A percentile compares a stretch with the other conserved stretches of the same genome.
Conservation (phyloP, 2,329 filamentous ascomycete genomes). For the Beauveria brongniartii region DNA sequence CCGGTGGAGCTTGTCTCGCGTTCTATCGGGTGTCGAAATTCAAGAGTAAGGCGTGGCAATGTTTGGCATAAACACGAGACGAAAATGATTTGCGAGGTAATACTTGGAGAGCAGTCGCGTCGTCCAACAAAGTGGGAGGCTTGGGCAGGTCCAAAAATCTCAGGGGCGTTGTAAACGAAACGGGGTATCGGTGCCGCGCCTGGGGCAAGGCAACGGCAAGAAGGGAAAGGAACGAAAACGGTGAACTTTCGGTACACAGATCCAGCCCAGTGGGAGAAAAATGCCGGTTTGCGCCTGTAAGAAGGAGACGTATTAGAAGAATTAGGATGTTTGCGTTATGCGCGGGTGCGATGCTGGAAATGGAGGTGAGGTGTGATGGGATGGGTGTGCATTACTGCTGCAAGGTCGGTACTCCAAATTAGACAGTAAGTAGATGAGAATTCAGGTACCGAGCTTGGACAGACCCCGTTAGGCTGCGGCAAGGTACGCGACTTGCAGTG, state of each 20-base stretch:
- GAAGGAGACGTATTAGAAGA: not conserved
- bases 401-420: not conserved
- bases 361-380: slow-evolving; percentile 1
- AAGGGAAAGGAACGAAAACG: not conserved
- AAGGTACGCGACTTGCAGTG: slow-evolving; percentile 12
- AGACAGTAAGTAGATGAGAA: not conserved
- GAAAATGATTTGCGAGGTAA: not conserved
- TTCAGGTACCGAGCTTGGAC: not conserved
- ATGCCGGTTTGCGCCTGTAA: not conserved
- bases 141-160: slow-evolving; percentile 1
- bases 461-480: slow-evolving; percentile 6
- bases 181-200: slow-evolving; percentile 8
- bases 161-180: slow-evolving; percentile 10
- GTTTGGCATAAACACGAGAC: not conserved
- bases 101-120: not conserved
- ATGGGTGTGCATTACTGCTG: not conserved
- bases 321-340: not conserved
- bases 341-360: slow-evolving; percentile 4
- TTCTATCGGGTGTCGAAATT: not conserved
- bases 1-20: not conserved
- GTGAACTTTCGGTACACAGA: not conserved
- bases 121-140: slow-evolving; percentile 1
- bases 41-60: not conserved
- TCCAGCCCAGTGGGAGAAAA: not conserved
- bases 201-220: not conserved